phyloP scores from a whole-genome alignment of 2,329 filamentous ascomycete genomes.

The Scorias spongiosa region DNA sequence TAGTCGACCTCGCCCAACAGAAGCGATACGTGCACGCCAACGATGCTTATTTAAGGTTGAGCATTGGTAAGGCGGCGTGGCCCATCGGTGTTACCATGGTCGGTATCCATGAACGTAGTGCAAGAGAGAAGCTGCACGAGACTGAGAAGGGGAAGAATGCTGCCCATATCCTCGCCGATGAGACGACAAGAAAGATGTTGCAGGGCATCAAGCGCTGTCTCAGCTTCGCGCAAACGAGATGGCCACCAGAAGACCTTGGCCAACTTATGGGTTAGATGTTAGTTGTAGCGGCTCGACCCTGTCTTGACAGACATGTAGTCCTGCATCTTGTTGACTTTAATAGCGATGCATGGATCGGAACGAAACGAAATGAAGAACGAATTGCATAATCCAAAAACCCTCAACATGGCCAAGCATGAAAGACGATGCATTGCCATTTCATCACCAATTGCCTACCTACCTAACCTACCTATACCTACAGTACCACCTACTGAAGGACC shows the following conservation, averaged over 20 bases:
- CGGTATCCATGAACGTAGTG: constrained; percentile 93
- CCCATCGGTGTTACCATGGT: constrained; percentile 99
- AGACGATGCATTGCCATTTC: too few relatives aligned
- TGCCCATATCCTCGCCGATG: constrained; percentile 94
- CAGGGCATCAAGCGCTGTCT: constrained; percentile 96
- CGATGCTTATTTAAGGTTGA: constrained; percentile 80
- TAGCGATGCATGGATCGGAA: too few relatives aligned
- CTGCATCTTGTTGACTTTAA: too few relatives aligned
- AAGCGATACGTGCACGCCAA: constrained; percentile 91
- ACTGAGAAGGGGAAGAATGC: constrained; percentile 37
- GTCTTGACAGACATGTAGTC: too few relatives aligned
- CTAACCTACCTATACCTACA: too few relatives aligned
- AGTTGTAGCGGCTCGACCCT: too few relatives aligned
- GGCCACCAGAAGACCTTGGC: constrained; percentile 81
- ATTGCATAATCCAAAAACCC: too few relatives aligned
- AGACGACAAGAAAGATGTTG: constrained; percentile 85
- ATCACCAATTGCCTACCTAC: too few relatives aligned
- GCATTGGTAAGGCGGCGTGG: constrained; percentile 65
- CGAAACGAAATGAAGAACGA: too few relatives aligned
- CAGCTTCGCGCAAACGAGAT: constrained; percentile 91
- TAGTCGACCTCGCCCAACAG: constrained; percentile 79
- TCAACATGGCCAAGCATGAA: too few relatives aligned
- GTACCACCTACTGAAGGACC: too few relatives aligned
- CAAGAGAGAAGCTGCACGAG: constrained; percentile 86
- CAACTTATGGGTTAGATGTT: constrained; percentile 72